Percentiles rank a stretch among this genome's conserved stretches.
Conservation (phyloP, 2,329 filamentous ascomycete genomes). For the Penicillium sp. region DNA sequence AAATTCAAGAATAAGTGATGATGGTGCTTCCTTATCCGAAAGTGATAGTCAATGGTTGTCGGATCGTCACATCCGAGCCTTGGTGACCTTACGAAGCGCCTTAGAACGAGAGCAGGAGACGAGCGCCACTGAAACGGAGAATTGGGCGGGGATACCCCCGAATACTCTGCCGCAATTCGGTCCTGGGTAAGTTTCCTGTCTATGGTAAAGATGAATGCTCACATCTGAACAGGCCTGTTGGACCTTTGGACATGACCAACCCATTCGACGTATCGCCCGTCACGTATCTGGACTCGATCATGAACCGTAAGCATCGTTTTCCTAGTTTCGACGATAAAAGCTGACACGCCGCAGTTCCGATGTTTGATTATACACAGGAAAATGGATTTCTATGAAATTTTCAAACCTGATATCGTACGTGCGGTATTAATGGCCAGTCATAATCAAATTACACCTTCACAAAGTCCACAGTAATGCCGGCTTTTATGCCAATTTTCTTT, state of each 20-base stretch:
- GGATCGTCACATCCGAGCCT: constrained; percentile 26
- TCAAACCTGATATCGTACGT: not conserved
- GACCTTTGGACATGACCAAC: constrained; percentile 13
- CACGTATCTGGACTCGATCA: constrained; percentile 28
- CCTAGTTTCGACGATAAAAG: not conserved
- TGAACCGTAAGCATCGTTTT: constrained; percentile 21
- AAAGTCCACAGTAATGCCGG: not conserved
- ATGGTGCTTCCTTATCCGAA: constrained; percentile 10
- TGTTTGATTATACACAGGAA: not conserved
- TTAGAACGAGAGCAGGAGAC: constrained; percentile 14
- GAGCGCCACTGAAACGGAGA: not conserved
- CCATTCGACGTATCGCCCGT: constrained; percentile 22
- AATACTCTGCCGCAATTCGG: not conserved
- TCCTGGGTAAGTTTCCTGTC: constrained; percentile 9
- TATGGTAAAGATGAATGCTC: not conserved
- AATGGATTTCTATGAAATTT: not conserved
- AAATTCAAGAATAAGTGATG: constrained; percentile 8
- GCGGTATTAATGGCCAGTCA: not conserved
- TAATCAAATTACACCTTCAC: not conserved
- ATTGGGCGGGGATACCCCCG: not conserved
- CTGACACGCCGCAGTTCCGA: not conserved
- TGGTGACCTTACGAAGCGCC: constrained; percentile 23
- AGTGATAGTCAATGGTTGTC: constrained; percentile 28
- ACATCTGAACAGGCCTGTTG: not conserved
- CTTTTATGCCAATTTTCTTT: not conserved